These are phyloP conservation scores for Botrytis paeoniae DNA, from an alignment of 2,329 filamentous ascomycete species.

Conservation along the genomic window DNA sequence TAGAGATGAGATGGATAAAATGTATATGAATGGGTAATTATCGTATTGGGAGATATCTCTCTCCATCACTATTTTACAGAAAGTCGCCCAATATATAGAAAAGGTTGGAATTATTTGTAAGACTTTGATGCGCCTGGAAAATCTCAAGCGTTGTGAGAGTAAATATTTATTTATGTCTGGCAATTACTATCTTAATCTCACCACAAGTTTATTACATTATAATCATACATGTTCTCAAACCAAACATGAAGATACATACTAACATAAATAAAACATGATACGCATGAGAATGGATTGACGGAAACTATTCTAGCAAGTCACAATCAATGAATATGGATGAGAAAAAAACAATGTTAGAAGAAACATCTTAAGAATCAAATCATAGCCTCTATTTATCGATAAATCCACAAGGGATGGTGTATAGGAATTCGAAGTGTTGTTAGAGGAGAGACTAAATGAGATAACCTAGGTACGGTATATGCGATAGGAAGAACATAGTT, in stretches of 20 bases:
- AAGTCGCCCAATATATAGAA: neutral
- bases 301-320: neutral
- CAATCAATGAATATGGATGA: too few species aligned
- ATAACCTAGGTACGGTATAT: neutral
- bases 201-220: neutral
- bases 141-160: neutral
- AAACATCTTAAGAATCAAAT: too few species aligned
- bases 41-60: neutral
- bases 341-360: too few species aligned
- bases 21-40: neutral
- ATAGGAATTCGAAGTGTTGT: neutral
- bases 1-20: neutral
- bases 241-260: too few species aligned
- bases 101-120: neutral
- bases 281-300: too few species aligned
- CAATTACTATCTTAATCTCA: neutral
- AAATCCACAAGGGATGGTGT: neutral
- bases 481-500: neutral
- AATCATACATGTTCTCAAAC: neutral
- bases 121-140: neutral
- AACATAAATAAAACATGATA: too few species aligned
- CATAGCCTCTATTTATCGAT: too few species aligned
- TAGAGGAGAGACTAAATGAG: neutral
- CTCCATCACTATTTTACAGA: neutral
- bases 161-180: accelerated